These are phyloP conservation scores for Ophiostoma quercus DNA, from an alignment of 2,329 filamentous ascomycete species.

Conservation along the genomic window DNA sequence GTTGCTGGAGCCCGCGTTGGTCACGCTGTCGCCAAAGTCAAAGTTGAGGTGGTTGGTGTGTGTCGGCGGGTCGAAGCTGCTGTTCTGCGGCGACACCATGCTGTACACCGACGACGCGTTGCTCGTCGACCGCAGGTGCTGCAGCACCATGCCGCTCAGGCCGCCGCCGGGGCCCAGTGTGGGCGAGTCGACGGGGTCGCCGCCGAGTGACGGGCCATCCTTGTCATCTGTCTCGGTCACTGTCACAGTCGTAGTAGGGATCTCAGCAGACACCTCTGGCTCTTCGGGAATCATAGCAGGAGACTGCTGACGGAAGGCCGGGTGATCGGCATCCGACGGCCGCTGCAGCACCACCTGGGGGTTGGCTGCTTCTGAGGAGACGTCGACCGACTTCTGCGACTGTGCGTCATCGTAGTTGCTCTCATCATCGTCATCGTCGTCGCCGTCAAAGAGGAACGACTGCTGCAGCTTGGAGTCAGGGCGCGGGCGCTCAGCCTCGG, in stretches of 20 bases:
- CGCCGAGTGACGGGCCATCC: no score
- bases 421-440: slow-evolving; percentile 37
- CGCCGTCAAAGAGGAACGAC: slow-evolving; percentile 41
- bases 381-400: neutral
- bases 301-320: slow-evolving; percentile 47
- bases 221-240: neutral
- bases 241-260: slow-evolving; percentile 19
- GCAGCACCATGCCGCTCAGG: slow-evolving; percentile 73
- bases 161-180: slow-evolving; percentile 67
- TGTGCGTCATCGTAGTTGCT: neutral
- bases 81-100: slow-evolving; percentile 17
- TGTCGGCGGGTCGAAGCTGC: neutral
- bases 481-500: slow-evolving; percentile 36
- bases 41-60: slow-evolving; percentile 6
- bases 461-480: slow-evolving; percentile 39
- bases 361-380: slow-evolving; percentile 25
- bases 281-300: neutral
- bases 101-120: slow-evolving; percentile 74
- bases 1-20: slow-evolving; percentile 13
- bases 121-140: slow-evolving; percentile 78
- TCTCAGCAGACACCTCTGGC: neutral
- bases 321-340: slow-evolving; percentile 51
- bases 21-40: neutral
- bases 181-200: slow-evolving; percentile 60
- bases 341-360: slow-evolving; percentile 42